Conservation (phyloP, 345 rosid genomes). For the Brassica cretica region DNA sequence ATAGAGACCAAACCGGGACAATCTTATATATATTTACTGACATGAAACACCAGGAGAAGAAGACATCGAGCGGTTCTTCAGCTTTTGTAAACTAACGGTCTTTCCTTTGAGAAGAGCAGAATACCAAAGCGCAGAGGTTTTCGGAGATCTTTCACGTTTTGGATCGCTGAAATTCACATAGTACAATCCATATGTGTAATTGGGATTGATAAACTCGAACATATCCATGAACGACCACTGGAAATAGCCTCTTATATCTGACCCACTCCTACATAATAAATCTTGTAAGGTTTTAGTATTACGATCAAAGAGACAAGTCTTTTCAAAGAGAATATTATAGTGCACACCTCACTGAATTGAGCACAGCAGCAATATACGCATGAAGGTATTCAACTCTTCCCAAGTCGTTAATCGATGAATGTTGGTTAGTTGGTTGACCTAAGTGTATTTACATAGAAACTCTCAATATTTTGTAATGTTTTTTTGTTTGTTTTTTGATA, state of each 20-base stretch:
- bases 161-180: conserved; percentile 50
- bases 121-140: conserved; percentile 54
- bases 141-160: conserved; percentile 43
- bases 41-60: conserved; percentile 11
- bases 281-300: not conserved
- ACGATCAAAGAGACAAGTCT: not conserved
- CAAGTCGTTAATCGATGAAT: conserved; percentile 43
- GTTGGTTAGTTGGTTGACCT: conserved; percentile 33
- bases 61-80: not conserved
- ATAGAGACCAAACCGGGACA: not conserved
- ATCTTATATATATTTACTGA: not conserved
- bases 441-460: not conserved
- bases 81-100: not conserved
- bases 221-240: conserved; percentile 51
- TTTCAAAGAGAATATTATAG: not conserved
- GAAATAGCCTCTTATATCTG: conserved; percentile 50
- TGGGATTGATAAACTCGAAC: conserved; percentile 33
- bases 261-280: conserved; percentile 42
- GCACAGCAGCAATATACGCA: conserved; percentile 41
- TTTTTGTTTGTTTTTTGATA: too few species aligned
- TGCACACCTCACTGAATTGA: conserved; percentile 42
- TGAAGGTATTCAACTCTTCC: conserved; percentile 39
- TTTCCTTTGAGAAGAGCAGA: conserved; percentile 45
- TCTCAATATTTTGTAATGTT: not conserved
- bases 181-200: conserved; percentile 38